A percentile compares a stretch with the other conserved stretches of the same genome.
Conservation (phyloP, 1,139 yeast genomes). For the Kurtzmaniella quercitrusa region DNA sequence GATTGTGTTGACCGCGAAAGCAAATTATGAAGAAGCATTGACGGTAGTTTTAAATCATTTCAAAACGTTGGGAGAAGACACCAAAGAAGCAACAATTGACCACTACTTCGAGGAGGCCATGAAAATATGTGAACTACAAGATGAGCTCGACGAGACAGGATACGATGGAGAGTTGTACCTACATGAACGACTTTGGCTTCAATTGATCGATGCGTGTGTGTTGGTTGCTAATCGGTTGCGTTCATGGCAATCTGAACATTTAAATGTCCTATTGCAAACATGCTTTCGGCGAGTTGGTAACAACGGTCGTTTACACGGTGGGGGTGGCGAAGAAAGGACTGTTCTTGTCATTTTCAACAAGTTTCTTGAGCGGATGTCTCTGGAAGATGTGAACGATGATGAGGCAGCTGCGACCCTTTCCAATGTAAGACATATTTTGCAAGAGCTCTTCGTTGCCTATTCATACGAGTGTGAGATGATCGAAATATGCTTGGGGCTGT, state of each 20-base stretch:
- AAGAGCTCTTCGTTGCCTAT: constrained; percentile 62
- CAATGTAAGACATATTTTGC: constrained; percentile 57
- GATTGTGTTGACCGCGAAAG: constrained; percentile 18
- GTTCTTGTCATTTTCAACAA: constrained; percentile 48
- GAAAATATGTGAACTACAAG: constrained; percentile 24
- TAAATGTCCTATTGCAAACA: constrained; percentile 33
- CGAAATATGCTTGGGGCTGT: constrained; percentile 46
- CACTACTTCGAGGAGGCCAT: constrained; percentile 32
- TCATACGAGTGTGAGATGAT: constrained; percentile 59
- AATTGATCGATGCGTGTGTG: constrained; percentile 27
- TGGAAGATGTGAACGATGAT: background rate
- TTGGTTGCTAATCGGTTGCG: constrained; percentile 18
- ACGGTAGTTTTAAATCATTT: constrained; percentile 21
- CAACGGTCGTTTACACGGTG: constrained; percentile 23
- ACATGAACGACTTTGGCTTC: constrained; percentile 39
- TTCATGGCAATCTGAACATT: constrained; percentile 5
- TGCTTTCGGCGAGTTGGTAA: constrained; percentile 49
- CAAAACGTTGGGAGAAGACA: constrained; percentile 11
- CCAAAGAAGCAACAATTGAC: constrained; percentile 18
- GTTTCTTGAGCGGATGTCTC: constrained; percentile 29
- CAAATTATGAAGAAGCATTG: constrained; percentile 24
- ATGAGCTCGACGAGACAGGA: constrained; percentile 9
- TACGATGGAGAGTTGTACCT: constrained; percentile 17
- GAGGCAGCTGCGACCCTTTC: constrained; percentile 39
- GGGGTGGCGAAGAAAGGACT: constrained; percentile 25